Conservation (phyloP, 345 rosid species). For the Sonneratia caseolaris region DNA sequence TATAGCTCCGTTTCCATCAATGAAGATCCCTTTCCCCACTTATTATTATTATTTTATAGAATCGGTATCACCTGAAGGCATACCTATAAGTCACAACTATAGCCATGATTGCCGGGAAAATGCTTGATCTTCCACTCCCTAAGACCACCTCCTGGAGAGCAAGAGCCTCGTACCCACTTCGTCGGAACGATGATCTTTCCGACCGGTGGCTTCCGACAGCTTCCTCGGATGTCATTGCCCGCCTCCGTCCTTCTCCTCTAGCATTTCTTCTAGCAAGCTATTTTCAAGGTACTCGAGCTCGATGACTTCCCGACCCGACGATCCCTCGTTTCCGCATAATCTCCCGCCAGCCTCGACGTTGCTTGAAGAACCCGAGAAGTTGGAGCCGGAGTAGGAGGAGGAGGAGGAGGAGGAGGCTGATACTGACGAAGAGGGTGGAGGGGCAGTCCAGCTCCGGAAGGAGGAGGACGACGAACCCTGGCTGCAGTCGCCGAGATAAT, state of each 20-base stretch:
- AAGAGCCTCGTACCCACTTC: too few species aligned
- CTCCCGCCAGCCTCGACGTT: background rate
- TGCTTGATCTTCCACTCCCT: too few species aligned
- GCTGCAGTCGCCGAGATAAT: slow-evolving; percentile 8
- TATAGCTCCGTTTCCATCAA: too few species aligned
- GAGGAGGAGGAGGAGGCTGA: background rate
- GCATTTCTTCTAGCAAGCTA: slow-evolving; percentile 69
- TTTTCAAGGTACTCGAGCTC: slow-evolving; percentile 69
- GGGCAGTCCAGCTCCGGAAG: slow-evolving; percentile 5
- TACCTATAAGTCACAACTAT: too few species aligned
- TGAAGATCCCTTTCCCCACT: too few species aligned
- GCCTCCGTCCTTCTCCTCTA: slow-evolving; percentile 20
- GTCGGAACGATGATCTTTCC: too few species aligned
- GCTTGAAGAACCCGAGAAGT: background rate
- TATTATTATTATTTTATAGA: too few species aligned
- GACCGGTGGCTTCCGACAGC: too few species aligned
- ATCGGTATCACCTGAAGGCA: too few species aligned
- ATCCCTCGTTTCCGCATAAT: background rate
- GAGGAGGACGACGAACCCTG: slow-evolving; percentile 9
- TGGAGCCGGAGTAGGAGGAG: background rate
- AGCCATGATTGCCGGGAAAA: too few species aligned
- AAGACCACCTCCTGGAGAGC: too few species aligned
- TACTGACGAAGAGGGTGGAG: slow-evolving; percentile 8
- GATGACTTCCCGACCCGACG: slow-evolving; percentile 34
- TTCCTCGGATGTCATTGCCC: background rate